Conservation (phyloP, 148 eudicot genomes). For the Dianthus caryophyllus region DNA sequence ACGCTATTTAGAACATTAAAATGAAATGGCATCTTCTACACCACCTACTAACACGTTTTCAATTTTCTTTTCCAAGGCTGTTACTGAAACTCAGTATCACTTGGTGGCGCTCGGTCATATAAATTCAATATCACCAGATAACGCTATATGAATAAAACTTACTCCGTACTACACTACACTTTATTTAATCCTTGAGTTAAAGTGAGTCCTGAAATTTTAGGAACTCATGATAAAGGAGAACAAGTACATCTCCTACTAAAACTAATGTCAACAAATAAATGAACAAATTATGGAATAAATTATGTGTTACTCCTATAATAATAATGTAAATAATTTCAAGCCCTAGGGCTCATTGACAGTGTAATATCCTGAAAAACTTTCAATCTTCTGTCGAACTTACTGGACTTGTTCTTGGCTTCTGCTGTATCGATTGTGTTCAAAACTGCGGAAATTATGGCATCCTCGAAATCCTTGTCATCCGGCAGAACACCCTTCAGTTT, state of each 20-base stretch:
- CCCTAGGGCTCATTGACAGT: slow-evolving; percentile 63
- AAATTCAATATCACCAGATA: no score
- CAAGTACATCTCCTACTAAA: slow-evolving; percentile 68
- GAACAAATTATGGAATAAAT: background rate
- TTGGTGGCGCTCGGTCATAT: no score
- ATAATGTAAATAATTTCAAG: no score
- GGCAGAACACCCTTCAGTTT: slow-evolving; percentile 52
- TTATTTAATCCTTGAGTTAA: no score
- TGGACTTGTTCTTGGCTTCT: background rate
- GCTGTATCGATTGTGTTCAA: slow-evolving; percentile 36
- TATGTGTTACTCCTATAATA: background rate
- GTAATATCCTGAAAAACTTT: slow-evolving; percentile 82
- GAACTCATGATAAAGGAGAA: slow-evolving; percentile 48
- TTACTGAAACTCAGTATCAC: no score
- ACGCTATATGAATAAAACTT: no score
- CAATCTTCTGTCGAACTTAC: slow-evolving; percentile 52
- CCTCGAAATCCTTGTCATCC: slow-evolving; percentile 82
- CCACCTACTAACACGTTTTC: no score
- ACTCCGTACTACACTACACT: no score
- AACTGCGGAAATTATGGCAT: slow-evolving; percentile 79
- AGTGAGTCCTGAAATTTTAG: slow-evolving; percentile 16
- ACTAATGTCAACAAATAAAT: slow-evolving; percentile 12
- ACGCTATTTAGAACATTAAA: no score
- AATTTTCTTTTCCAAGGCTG: no score
- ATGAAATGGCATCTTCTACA: no score